Conservation (phyloP, 2,329 filamentous ascomycete genomes). For the Fusarium bulbicola region DNA sequence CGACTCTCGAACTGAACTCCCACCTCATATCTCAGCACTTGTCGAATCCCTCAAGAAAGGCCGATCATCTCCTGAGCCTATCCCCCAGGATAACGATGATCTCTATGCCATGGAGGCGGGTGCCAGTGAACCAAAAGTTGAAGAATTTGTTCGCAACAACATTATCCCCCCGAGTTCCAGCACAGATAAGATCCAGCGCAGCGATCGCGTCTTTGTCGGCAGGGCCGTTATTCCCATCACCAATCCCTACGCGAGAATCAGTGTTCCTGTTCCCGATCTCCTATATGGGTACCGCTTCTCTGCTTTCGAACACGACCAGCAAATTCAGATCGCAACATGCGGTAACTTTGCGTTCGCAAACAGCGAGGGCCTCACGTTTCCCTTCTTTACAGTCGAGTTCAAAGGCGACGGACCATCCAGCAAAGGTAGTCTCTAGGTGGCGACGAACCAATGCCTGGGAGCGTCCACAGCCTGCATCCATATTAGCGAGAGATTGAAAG, state of each 20-base stretch:
- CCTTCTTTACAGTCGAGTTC: conserved; percentile 1
- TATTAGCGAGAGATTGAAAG: conserved; percentile 23
- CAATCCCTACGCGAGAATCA: neutral
- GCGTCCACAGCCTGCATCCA: conserved; percentile 46
- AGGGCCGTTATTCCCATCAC: neutral
- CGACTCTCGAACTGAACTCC: neutral
- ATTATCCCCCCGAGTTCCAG: neutral
- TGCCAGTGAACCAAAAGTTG: neutral
- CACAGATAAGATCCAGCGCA: neutral
- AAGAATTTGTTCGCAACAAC: neutral
- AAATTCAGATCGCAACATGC: neutral
- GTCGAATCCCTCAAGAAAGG: neutral
- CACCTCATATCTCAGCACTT: neutral
- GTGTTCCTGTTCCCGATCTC: neutral
- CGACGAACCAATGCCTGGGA: conserved; percentile 50
- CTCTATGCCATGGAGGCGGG: neutral
- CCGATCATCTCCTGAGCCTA: neutral
- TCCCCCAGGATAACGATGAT: neutral
- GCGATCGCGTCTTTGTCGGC: neutral
- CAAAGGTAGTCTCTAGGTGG: conserved; percentile 35
- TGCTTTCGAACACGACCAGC: neutral
- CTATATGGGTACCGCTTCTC: neutral
- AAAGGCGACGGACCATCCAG: conserved; percentile 16
- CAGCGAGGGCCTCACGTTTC: neutral
- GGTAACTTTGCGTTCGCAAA: neutral